These are phyloP conservation scores for Tubosaeta brunneosetosa DNA, from an alignment of 768 basidiomycete species.

Conservation along the genomic window DNA sequence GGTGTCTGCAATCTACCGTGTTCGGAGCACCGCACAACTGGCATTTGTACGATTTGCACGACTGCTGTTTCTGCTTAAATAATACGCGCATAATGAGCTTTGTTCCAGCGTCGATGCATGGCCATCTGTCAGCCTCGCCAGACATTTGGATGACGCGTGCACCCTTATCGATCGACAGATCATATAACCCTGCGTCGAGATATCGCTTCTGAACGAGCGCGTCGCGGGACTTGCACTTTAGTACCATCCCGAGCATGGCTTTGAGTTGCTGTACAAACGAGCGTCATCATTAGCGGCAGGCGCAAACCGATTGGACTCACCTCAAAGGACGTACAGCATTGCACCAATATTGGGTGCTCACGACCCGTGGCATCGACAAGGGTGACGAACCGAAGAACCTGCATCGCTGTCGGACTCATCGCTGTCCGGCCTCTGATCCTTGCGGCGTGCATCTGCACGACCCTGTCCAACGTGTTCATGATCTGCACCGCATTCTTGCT, in stretches of 20 bases:
- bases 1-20: slow-evolving; percentile 10
- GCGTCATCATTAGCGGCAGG: not conserved
- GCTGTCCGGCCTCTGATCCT: slow-evolving; percentile 7
- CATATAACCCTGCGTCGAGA: slow-evolving; percentile 21
- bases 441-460: slow-evolving; percentile 18
- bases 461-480: slow-evolving; percentile 18
- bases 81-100: too few species aligned
- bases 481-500: slow-evolving; percentile 14
- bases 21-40: slow-evolving; percentile 21
- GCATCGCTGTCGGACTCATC: slow-evolving; percentile 19
- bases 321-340: slow-evolving; percentile 25
- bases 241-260: slow-evolving; percentile 14
- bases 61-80: too few species aligned
- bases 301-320: not conserved
- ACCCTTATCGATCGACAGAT: slow-evolving; percentile 23
- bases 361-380: slow-evolving; percentile 26
- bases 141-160: slow-evolving; percentile 19
- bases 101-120: slow-evolving; percentile 22
- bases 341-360: slow-evolving; percentile 22
- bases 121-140: slow-evolving; percentile 19
- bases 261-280: slow-evolving; percentile 17
- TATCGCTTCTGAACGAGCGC: slow-evolving; percentile 21
- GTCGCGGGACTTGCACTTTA: slow-evolving; percentile 15
- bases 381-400: slow-evolving; percentile 19
- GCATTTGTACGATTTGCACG: slow-evolving; percentile 11